These are phyloP conservation scores for Santalum album DNA, from an alignment of 164 flowering plant species.

Conservation along the genomic window DNA sequence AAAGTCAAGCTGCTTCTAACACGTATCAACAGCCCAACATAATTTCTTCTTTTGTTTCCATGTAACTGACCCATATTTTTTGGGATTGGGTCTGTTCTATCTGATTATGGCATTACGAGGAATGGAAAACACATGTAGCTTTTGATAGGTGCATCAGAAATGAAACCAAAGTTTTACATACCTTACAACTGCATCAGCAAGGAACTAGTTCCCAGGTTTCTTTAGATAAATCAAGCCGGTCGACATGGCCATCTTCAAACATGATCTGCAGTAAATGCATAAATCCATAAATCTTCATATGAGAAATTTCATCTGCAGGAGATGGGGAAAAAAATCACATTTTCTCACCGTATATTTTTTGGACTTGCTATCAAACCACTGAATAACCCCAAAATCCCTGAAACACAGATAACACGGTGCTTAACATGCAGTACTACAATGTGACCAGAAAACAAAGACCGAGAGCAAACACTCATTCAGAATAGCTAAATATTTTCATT, in stretches of 20 bases:
- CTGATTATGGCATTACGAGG: no score
- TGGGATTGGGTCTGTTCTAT: no score
- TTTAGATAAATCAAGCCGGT: slow-evolving; percentile 59
- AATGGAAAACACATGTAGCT: no score
- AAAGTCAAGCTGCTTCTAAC: no score
- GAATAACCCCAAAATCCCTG: slow-evolving; percentile 54
- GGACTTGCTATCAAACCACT: slow-evolving; percentile 44
- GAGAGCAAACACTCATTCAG: not conserved
- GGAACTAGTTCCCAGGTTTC: slow-evolving; percentile 53
- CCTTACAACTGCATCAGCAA: slow-evolving; percentile 3
- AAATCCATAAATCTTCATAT: not conserved
- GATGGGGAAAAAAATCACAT: not conserved
- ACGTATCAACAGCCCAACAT: no score
- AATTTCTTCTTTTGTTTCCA: no score
- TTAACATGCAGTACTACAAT: not conserved
- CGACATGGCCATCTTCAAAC: slow-evolving; percentile 55
- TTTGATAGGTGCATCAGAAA: no score
- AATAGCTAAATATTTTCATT: no score
- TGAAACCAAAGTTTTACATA: not conserved
- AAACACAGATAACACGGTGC: not conserved
- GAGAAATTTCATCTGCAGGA: not conserved
- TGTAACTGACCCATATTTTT: no score
- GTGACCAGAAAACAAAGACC: not conserved
- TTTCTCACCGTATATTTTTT: slow-evolving; percentile 52
- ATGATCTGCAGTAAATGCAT: slow-evolving; percentile 53